These are phyloP conservation scores for Diatrype stigma DNA, from an alignment of 2,329 filamentous ascomycete species.

Conservation along the genomic window DNA sequence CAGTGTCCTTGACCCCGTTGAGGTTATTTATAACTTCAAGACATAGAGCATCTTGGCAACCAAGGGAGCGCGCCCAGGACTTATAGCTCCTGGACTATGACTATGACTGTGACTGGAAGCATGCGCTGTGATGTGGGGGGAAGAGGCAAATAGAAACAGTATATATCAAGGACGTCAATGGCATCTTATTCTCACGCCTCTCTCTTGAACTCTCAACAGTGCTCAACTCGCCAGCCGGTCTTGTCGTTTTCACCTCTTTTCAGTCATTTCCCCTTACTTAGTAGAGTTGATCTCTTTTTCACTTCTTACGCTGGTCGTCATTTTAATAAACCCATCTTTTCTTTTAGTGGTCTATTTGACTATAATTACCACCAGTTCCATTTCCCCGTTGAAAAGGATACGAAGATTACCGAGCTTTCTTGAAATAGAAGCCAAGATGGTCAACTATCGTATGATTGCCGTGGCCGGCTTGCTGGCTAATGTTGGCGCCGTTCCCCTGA, in stretches of 20 bases:
- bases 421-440: constrained; percentile 27
- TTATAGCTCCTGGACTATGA: constrained; percentile 5
- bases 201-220: constrained; percentile 25
- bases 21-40: constrained; percentile 19
- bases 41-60: constrained; percentile 25
- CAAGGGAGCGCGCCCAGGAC: constrained; percentile 13
- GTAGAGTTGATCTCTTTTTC: constrained; percentile 21
- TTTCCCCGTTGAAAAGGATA: background rate
- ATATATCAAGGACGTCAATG: background rate
- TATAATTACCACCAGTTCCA: constrained; percentile 9
- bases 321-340: constrained; percentile 31
- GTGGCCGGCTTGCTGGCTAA: constrained; percentile 33
- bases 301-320: constrained; percentile 30
- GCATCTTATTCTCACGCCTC: constrained; percentile 1
- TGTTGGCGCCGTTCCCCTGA: constrained; percentile 32
- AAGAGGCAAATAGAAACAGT: background rate
- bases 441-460: constrained; percentile 31
- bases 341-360: constrained; percentile 19
- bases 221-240: constrained; percentile 26
- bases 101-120: background rate
- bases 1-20: background rate
- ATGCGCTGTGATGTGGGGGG: no score
- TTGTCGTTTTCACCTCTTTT: constrained; percentile 22
- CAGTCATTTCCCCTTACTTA: constrained; percentile 15
- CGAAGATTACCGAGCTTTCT: constrained; percentile 6